A percentile compares a stretch with the other conserved stretches of the same genome.
phyloP scores from a whole-genome alignment of 2,329 filamentous ascomycete species.

The Pezicula radicicola region DNA sequence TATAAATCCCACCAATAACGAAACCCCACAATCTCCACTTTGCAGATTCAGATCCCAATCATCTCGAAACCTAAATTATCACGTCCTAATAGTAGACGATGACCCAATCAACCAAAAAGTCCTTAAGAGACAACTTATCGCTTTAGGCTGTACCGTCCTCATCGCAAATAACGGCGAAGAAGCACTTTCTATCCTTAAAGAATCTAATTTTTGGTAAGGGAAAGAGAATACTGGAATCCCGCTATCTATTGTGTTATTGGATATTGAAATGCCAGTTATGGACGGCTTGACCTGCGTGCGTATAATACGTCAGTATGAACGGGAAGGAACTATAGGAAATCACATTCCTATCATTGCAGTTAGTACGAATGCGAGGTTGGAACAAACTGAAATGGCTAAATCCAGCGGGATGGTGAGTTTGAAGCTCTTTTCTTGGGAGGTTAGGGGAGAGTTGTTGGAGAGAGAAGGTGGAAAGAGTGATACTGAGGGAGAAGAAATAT shows the following conservation, averaged over 20 bases:
- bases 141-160: conserved; percentile 54
- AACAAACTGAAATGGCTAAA: conserved; percentile 35
- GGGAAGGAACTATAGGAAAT: conserved; percentile 33
- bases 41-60: background rate
- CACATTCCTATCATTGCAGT: conserved; percentile 51
- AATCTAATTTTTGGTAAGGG: conserved; percentile 52
- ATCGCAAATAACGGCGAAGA: conserved; percentile 63
- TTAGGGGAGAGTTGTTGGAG: too few species aligned
- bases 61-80: background rate
- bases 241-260: conserved; percentile 50
- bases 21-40: background rate
- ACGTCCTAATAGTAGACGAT: conserved; percentile 62
- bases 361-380: conserved; percentile 41
- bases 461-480: too few species aligned
- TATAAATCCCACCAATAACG: too few species aligned
- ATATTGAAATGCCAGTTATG: conserved; percentile 48
- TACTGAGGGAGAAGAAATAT: too few species aligned
- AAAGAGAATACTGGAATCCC: conserved; percentile 37
- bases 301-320: conserved; percentile 37
- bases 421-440: background rate
- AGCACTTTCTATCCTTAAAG: conserved; percentile 53
- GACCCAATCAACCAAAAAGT: conserved; percentile 66
- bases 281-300: conserved; percentile 40
- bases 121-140: conserved; percentile 56
- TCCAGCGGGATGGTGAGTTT: conserved; percentile 54